phyloP scores from a whole-genome alignment of 208 protist species.

The Trypanosoma avium region DNA sequence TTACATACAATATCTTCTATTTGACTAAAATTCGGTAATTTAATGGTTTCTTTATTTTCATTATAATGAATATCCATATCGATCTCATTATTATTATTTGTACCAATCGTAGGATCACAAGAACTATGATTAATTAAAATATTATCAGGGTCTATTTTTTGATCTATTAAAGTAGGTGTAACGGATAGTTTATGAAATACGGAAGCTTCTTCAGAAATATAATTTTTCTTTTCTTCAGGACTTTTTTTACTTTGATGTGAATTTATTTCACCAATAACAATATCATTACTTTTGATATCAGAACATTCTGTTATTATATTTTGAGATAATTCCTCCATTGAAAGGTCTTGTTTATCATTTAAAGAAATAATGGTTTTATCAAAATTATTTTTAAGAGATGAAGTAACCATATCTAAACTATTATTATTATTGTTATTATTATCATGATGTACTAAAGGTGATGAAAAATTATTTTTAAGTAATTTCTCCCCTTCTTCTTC shows the following conservation, averaged over 20 bases:
- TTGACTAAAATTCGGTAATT: background rate
- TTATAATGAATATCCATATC: background rate
- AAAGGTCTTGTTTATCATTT: too few species aligned
- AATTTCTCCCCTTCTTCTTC: background rate
- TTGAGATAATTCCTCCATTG: too few species aligned
- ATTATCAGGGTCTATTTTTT: background rate
- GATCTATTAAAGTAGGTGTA: too few species aligned
- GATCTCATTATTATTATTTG: background rate
- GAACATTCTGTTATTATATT: too few species aligned
- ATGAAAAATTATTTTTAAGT: background rate
- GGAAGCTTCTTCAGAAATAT: too few species aligned
- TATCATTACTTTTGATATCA: too few species aligned
- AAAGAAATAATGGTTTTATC: too few species aligned
- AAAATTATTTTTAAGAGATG: too few species aligned
- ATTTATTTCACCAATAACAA: too few species aligned
- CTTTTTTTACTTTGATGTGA: too few species aligned
- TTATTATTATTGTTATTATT: background rate
- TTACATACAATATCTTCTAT: slow-evolving; percentile 11
- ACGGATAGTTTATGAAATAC: too few species aligned
- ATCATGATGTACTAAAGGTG: too few species aligned
- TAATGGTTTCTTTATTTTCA: background rate
- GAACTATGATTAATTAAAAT: background rate
- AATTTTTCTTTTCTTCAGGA: background rate
- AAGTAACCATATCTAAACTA: background rate
- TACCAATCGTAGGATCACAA: background rate